Percentiles rank a stretch among this genome's conserved stretches.
Conservation (phyloP, 306 rosid genomes). For the Acacia melanoxylon region DNA sequence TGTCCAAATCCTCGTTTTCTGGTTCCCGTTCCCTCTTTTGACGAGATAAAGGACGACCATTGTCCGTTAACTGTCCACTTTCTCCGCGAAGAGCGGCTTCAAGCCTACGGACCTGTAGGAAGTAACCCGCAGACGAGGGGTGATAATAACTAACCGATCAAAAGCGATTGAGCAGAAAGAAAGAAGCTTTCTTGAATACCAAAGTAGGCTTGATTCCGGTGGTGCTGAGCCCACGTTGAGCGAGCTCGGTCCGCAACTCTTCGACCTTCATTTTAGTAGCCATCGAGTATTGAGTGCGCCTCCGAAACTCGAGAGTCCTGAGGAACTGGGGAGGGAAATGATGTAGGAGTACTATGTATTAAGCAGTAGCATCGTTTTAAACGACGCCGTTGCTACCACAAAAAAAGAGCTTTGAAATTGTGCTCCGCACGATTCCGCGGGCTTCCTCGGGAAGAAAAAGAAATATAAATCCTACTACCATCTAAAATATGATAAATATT, state of each 20-base stretch:
- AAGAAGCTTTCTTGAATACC: conserved; percentile 28
- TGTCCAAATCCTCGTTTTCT: conserved; percentile 32
- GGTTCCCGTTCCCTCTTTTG: conserved; percentile 52
- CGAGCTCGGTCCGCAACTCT: conserved; percentile 65
- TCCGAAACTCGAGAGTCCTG: background rate
- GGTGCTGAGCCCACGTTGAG: conserved; percentile 68
- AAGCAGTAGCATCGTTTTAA: background rate
- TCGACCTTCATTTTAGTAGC: conserved; percentile 71
- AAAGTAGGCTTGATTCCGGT: conserved; percentile 73
- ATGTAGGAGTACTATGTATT: background rate
- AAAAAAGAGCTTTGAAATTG: background rate
- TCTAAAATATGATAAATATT: too few species aligned
- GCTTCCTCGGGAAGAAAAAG: background rate
- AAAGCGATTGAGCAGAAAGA: too few species aligned
- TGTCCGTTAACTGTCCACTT: conserved; percentile 3
- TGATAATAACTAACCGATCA: background rate
- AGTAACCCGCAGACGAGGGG: background rate
- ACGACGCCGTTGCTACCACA: conserved; percentile 17
- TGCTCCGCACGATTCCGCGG: background rate
- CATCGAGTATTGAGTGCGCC: conserved; percentile 36
- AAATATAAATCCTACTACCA: too few species aligned
- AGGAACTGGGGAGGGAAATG: background rate
- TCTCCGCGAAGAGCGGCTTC: conserved; percentile 59
- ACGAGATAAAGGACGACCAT: conserved; percentile 26
- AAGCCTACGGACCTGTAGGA: conserved; percentile 62